phyloP scores from a whole-genome alignment of 257 asterid species.

The Verbena officinalis region DNA sequence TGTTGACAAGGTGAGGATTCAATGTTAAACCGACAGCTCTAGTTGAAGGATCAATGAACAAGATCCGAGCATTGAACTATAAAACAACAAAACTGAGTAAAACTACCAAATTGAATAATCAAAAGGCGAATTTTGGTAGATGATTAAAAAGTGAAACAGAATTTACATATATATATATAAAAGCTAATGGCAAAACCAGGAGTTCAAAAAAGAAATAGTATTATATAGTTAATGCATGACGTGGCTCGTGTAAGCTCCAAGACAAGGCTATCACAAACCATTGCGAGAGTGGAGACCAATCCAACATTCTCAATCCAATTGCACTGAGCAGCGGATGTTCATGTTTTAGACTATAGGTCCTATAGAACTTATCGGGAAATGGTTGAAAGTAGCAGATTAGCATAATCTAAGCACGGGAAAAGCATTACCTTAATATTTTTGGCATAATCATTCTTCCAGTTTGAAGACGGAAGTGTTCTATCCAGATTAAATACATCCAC shows the following conservation, averaged over 20 bases:
- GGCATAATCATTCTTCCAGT: constrained; percentile 76
- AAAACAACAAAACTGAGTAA: constrained; percentile 27
- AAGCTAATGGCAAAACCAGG: background rate
- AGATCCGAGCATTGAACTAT: constrained; percentile 92
- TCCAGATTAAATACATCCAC: constrained; percentile 80
- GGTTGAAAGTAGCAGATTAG: background rate
- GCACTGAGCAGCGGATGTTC: background rate
- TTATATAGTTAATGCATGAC: constrained; percentile 1
- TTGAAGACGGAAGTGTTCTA: constrained; percentile 68
- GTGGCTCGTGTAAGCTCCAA: background rate
- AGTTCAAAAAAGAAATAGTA: constrained; percentile 11
- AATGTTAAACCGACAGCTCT: constrained; percentile 97
- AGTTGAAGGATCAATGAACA: constrained; percentile 90
- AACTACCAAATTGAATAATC: constrained; percentile 18
- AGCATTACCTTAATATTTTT: constrained; percentile 85
- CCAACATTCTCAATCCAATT: background rate
- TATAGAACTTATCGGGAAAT: background rate
- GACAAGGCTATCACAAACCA: background rate
- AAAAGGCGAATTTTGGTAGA: constrained; percentile 17
- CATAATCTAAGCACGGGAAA: background rate
- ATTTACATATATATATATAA: background rate
- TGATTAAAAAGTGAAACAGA: background rate
- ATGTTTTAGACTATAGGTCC: background rate
- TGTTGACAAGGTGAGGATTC: constrained; percentile 74
- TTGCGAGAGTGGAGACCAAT: background rate